Base-by-base conservation (phyloP, 139 green algal genomes). In the Yamagishiella unicocca region DNA sequence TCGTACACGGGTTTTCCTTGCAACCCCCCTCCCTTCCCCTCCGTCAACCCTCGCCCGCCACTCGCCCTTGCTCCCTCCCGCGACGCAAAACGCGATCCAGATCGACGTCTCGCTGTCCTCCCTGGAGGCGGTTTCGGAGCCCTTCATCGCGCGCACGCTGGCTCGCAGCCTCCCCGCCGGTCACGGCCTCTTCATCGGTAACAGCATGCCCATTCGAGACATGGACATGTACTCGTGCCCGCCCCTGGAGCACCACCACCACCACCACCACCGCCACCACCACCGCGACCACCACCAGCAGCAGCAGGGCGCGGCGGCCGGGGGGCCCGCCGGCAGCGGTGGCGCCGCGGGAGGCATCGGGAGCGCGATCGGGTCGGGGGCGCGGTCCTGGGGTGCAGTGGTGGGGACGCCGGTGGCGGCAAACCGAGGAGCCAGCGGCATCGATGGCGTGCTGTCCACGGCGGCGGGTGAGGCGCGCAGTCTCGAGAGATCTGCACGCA, bases 161-260 rank as follows among this genome's bases (percentile, higher is more conserved):
- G 90, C 90, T 24, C 40, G 77, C 35, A 37, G 54, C 12, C 90
- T 98, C 45, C 94, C 94, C 0, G 40, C 90, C 58, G 95, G 94
- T 25, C 84, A 96, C 81, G 97, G 90, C 12, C 87, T 99, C 8
- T 99, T 99, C 89, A 85, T 99, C 42, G 98, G 98, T 31, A 99
- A 99, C 92, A 96, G 90, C 85, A 99, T 99, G 98, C 96, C 98
- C 45, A 99, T 99, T 72, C 90, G 98, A 0, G 98, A 99, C 85
- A 95, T 98, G 84, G 97, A 99, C 87, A 98, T 99, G 95, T 99
- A 97, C 87, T 95, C 92, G 0, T 71, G 14, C 2, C 81, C 58
- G 64, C 38, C 50, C 75, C 75, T 25, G 50, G 55, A 54, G 43
- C 29, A 10, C 4, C 29, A 14, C n/a, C 40, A 66, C 14, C 38